Percentiles rank a stretch among this genome's conserved stretches.
Evolutionary conservation across 139 green algal species (phyloP).

Genomic region (Chlamydomonas schloesseri): DNA sequence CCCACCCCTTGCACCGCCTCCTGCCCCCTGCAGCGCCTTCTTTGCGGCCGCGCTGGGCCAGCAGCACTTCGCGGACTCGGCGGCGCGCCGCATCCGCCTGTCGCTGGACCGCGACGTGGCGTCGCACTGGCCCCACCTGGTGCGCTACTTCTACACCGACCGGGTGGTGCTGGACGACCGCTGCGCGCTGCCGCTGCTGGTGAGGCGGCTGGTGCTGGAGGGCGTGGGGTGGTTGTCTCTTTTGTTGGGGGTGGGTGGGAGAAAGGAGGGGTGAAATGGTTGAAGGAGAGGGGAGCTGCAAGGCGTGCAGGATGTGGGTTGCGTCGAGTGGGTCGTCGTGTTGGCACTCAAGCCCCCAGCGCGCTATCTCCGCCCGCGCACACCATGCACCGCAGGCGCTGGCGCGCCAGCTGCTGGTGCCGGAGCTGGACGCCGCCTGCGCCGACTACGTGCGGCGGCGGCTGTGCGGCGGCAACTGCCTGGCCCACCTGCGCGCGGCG

Average conservation of each 20-base stretch:
- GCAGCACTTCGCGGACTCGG: constrained; percentile 1
- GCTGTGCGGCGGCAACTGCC: constrained; percentile 31
- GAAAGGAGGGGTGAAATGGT: too few relatives aligned
- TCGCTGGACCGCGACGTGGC: neutral
- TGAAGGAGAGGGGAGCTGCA: too few relatives aligned
- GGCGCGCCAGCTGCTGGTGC: constrained; percentile 51
- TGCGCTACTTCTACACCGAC: constrained; percentile 52
- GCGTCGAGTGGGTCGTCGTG: too few relatives aligned
- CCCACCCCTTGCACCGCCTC: too few relatives aligned
- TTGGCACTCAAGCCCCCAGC: too few relatives aligned
- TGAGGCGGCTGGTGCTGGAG: too few relatives aligned
- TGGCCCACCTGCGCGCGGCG: constrained; percentile 43
- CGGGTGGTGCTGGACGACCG: constrained; percentile 11
- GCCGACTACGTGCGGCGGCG: constrained; percentile 33
- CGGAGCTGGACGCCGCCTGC: constrained; percentile 34
- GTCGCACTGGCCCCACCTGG: neutral
- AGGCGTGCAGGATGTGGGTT: too few relatives aligned
- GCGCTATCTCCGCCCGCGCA: too few relatives aligned
- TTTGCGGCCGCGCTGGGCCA: constrained; percentile 18
- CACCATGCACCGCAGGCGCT: too few relatives aligned
- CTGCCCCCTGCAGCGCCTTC: neutral
- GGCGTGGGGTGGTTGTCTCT: too few relatives aligned
- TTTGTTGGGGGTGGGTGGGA: too few relatives aligned
- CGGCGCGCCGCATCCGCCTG: neutral
- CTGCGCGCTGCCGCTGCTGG: constrained; percentile 47